phyloP scores from a whole-genome alignment of 2,329 filamentous ascomycete genomes.

The Tolypocladium endophyticum region DNA sequence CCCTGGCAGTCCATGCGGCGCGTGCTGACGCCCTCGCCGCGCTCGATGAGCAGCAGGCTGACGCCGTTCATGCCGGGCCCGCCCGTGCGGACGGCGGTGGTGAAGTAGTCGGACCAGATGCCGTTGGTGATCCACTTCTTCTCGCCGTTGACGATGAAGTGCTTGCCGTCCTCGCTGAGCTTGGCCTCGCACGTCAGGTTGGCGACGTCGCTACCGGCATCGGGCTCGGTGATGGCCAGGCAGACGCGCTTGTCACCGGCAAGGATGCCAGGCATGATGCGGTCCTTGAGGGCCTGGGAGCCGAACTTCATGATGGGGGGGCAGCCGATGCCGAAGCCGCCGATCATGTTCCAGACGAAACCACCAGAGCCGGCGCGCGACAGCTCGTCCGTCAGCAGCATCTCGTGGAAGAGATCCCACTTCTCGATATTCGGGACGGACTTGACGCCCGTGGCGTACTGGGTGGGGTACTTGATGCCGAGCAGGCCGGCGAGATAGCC shows the following conservation, averaged over 20 bases:
- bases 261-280: conserved; percentile 80
- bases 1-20: conserved; percentile 97
- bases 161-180: conserved; percentile 88
- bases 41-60: conserved; percentile 84
- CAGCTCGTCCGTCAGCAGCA: conserved; percentile 90
- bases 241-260: conserved; percentile 95
- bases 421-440: conserved; percentile 75
- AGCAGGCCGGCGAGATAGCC: conserved; percentile 91
- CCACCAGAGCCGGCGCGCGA: conserved; percentile 82
- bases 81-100: conserved; percentile 85
- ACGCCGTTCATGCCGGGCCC: conserved; percentile 87
- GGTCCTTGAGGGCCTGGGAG: conserved; percentile 71
- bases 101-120: conserved; percentile 95
- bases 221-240: conserved; percentile 91
- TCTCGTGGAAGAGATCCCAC: conserved; percentile 98
- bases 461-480: conserved; percentile 68
- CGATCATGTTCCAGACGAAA: conserved; percentile 93
- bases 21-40: conserved; percentile 78
- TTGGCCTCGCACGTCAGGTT: conserved; percentile 95
- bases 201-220: conserved; percentile 90
- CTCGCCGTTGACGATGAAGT: conserved; percentile 98
- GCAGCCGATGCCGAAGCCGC: conserved; percentile 91
- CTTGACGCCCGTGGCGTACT: conserved; percentile 65
- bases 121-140: conserved; percentile 99
- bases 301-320: conserved; percentile 90